Evolutionary conservation across 345 rosid genomes (phyloP), one percentile per base, ranked within the genome.

Genomic region (Citropsis articulata): DNA sequence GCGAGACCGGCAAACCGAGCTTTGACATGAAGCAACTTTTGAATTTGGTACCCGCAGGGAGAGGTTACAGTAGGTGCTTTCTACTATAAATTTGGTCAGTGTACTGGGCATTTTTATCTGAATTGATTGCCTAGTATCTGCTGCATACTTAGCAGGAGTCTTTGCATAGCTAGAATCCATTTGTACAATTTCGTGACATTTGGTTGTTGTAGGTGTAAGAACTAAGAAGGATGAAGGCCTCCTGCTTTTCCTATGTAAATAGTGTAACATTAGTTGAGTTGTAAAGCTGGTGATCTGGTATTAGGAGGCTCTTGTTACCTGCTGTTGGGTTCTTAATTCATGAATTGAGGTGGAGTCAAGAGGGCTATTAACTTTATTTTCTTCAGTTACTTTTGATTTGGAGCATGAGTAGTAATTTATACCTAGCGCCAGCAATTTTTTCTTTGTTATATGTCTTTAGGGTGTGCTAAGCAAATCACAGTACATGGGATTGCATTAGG

Each of bases 1-100:
- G 71, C 76, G 25, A 74, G 94, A 76, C 85, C 83, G 38, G 73
- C 84, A 31, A 81, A 78, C 31, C 83, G 86, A 19, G 24, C 85
- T 74, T 71, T 77, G 64, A 72, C 86, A 69, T 59, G 83, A 31
- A 62, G 56, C 80, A 83, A 77, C 75, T 33, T 80, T 60, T 89
- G 81, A 83, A 57, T 48, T 48, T 31, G 38, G 53, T 78, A 45
- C 22, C 38, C 45, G 69, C 14, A 53, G 74, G 12, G 60, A 70
- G 16, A 40, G 31, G 66, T 38, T n/a, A 33, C 53, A 36, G 36
- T 14, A 67, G 42, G 45, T 28, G 62, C 50, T 9, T 33, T 66
- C 40, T 60, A 72, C 75, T 13, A 10, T 69, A 69, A 62, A 74
- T 42, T 35, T 77, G 35, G 56, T 64, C 68, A 22, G 60, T 35